Conservation (phyloP, 768 basidiomycete species). For the Leccinum variicolor region DNA sequence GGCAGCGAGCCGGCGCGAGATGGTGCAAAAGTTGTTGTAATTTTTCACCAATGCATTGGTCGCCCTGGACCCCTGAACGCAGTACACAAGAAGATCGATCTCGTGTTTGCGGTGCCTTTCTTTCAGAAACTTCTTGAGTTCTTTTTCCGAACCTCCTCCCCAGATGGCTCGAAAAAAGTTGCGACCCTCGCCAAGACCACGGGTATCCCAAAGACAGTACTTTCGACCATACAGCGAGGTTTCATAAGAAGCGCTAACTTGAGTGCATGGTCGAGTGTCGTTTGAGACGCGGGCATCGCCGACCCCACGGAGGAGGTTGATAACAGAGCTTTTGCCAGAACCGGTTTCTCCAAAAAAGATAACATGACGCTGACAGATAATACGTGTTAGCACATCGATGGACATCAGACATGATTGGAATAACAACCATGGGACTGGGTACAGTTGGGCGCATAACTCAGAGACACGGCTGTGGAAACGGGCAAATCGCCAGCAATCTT, state of each 20-base stretch:
- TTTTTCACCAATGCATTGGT: conserved; percentile 26
- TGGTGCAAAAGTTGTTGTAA: conserved; percentile 33
- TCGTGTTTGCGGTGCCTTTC: conserved; percentile 23
- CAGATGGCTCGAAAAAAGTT: conserved; percentile 9
- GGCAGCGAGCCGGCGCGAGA: conserved; percentile 33
- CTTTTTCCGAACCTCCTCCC: conserved; percentile 8
- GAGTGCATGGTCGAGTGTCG: conserved; percentile 17
- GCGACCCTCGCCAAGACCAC: conserved; percentile 33
- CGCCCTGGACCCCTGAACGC: conserved; percentile 35
- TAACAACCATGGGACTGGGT: neutral
- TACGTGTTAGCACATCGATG: neutral
- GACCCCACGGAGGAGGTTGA: conserved; percentile 21
- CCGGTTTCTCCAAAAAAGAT: conserved; percentile 25
- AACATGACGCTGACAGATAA: conserved; percentile 9
- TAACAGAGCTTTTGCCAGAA: conserved; percentile 26
- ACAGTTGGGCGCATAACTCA: neutral
- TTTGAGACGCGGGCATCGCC: conserved; percentile 6
- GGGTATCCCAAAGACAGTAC: conserved; percentile 35
- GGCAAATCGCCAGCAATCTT: neutral
- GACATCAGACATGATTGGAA: neutral
- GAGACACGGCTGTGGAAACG: neutral
- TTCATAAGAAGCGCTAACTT: neutral
- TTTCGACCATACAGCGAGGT: neutral
- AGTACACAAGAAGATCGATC: conserved; percentile 39
- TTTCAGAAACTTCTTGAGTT: conserved; percentile 19